phyloP scores from a whole-genome alignment of 352 stramenopile species.

The Nothophytophthora sp. region DNA sequence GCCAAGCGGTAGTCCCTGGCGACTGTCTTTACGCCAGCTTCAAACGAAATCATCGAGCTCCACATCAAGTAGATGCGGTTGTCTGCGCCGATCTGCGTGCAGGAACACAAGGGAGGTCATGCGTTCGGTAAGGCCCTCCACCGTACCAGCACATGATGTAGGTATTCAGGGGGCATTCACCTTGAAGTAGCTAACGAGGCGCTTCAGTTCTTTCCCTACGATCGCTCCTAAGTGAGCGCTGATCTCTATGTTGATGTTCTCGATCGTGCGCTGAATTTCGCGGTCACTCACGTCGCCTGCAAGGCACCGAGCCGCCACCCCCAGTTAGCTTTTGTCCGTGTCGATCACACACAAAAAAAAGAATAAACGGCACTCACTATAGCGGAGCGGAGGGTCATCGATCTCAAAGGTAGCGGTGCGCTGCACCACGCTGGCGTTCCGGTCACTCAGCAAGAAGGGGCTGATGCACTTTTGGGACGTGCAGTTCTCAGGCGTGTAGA shows the following conservation, averaged over 20 bases:
- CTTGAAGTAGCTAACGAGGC: slow-evolving; percentile 72
- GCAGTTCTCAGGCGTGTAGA: slow-evolving; percentile 66
- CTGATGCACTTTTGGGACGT: slow-evolving; percentile 68
- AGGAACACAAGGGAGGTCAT: neutral
- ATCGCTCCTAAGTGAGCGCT: slow-evolving; percentile 60
- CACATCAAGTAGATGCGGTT: slow-evolving; percentile 73
- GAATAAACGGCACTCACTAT: slow-evolving; percentile 29
- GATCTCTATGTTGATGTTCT: slow-evolving; percentile 60
- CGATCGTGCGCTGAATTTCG: slow-evolving; percentile 43
- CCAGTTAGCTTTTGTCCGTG: neutral
- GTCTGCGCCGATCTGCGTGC: slow-evolving; percentile 48
- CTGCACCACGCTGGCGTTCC: slow-evolving; percentile 29
- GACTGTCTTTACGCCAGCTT: slow-evolving; percentile 36
- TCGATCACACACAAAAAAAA: neutral
- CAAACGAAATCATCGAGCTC: slow-evolving; percentile 70
- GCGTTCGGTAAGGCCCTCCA: no score
- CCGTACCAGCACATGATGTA: no score
- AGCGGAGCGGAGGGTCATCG: slow-evolving; percentile 39
- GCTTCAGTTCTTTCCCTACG: slow-evolving; percentile 58
- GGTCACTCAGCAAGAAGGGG: slow-evolving; percentile 45
- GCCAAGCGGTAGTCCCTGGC: slow-evolving; percentile 48
- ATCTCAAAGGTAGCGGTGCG: slow-evolving; percentile 69
- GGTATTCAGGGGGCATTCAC: no score
- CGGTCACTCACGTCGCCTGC: slow-evolving; percentile 56
- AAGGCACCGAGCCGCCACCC: neutral